Evolutionary conservation across 1,139 yeast species (phyloP).

Genomic region (Saccharomyces hybrid): DNA sequence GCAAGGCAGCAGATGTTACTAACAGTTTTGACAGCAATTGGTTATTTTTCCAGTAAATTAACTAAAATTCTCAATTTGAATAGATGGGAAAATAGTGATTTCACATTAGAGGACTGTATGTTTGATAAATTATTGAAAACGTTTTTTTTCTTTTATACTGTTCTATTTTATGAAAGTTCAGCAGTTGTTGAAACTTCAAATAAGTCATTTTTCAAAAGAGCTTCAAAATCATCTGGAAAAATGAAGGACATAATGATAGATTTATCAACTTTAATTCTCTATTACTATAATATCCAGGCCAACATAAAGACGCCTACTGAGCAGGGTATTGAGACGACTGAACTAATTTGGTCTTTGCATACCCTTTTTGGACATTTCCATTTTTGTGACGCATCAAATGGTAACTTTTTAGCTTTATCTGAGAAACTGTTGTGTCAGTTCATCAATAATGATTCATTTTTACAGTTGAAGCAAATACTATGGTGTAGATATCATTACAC

Average conservation of each 20-base stretch:
- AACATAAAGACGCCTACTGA: slow-evolving; percentile 4
- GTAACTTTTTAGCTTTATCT: slow-evolving; percentile 52
- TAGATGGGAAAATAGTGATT: slow-evolving; percentile 8
- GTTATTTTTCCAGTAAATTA: slow-evolving; percentile 22
- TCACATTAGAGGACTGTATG: slow-evolving; percentile 7
- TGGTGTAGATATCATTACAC: slow-evolving; percentile 70
- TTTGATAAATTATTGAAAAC: slow-evolving; percentile 32
- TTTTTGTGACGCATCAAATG: slow-evolving; percentile 60
- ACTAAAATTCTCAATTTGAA: slow-evolving; percentile 8
- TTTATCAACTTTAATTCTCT: slow-evolving; percentile 35
- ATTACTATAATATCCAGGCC: slow-evolving; percentile 30
- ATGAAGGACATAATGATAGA: slow-evolving; percentile 48
- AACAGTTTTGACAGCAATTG: slow-evolving; percentile 41
- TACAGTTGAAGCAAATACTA: slow-evolving; percentile 66
- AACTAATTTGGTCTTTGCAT: slow-evolving; percentile 52
- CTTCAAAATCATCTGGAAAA: slow-evolving; percentile 32
- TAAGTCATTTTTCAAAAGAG: slow-evolving; percentile 28
- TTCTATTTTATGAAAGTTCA: slow-evolving; percentile 36
- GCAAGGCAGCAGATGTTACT: slow-evolving; percentile 32
- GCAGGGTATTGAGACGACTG: slow-evolving; percentile 19
- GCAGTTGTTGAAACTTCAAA: slow-evolving; percentile 14
- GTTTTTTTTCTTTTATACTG: slow-evolving; percentile 38
- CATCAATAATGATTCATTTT: slow-evolving; percentile 37
- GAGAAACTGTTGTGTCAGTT: slow-evolving; percentile 47
- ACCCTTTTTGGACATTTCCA: slow-evolving; percentile 62